Evolutionary conservation across 805 yeast species (phyloP), one percentile per base, ranked within the genome.

Genomic region (Metschnikowia chrysomelidarum): DNA sequence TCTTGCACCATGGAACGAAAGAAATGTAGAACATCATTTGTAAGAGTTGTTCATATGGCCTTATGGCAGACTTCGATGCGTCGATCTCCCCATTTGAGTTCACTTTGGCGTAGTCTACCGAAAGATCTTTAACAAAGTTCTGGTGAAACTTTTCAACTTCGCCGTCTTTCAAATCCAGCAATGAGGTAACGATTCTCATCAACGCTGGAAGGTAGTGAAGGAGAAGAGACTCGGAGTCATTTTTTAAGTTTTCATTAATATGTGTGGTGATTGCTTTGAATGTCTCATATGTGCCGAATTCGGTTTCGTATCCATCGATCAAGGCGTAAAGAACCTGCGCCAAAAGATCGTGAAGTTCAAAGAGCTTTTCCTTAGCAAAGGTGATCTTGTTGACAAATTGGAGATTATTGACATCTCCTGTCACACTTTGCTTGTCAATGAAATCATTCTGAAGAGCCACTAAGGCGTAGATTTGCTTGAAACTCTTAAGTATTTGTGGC

Each of bases 1-100:
- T 44, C 50, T 82, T 83, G 54, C 87, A 81, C 89, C 88, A 82
- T 6, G 73, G 68, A 34, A 79, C 74, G 49, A 82, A 79, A 32
- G 67, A 66, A 1, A 83, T 70, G 31, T 79, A 62, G 46, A 81
- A 80, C 5, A 75, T 63, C 14, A 64, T 49, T 27, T 73, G 56
- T 2, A 74, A 58, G 1, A 79, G 53, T 2, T 76, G 53, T 19
- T 77, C 76, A 41, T 51, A 54, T 7, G 58, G 58, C 16, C 54
- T 57, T 23, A 64, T 29, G 6, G 50, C 46, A 2, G 69, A 58
- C 44, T 60, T 56, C 7, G 65, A 43, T 5, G 60, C 38, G 38
- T 65, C 71, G 9, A 65, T 47, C 2, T 42, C 43, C 16, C 59
- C 62, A 8, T 49, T 28, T 24, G 27, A 16, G 38, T 26, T 20